Conservation (phyloP, 768 basidiomycete genomes). For the Boletus subparvulus region DNA sequence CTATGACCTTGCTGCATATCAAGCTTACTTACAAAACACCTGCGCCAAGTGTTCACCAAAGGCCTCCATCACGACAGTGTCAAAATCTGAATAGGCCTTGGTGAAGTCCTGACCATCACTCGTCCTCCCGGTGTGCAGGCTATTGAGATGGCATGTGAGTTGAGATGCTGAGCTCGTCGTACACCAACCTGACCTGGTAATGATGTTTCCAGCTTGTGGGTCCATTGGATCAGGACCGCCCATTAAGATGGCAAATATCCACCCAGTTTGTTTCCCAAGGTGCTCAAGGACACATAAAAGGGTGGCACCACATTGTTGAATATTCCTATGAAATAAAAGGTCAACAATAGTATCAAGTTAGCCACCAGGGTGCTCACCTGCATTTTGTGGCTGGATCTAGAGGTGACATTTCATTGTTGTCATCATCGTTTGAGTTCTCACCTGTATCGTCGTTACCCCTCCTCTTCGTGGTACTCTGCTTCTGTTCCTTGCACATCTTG, state of each 20-base stretch:
- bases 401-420: too few relatives aligned
- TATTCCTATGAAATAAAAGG: neutral
- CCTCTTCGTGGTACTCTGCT: neutral
- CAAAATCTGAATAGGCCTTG: neutral
- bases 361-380: too few relatives aligned
- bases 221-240: neutral
- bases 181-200: neutral
- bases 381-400: too few relatives aligned
- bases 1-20: neutral
- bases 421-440: neutral
- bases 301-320: neutral
- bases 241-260: slow-evolving; percentile 2
- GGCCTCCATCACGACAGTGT: neutral
- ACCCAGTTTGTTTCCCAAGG: neutral
- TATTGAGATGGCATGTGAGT: neutral
- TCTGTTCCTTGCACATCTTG: neutral
- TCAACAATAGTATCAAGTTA: neutral
- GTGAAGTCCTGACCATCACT: neutral
- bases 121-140: neutral
- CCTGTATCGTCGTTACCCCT: neutral
- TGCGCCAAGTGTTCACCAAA: neutral
- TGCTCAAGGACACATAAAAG: neutral
- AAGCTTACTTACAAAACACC: neutral
- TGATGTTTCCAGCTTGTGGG: neutral
- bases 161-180: neutral